Evolutionary conservation across 176 grass and related monocot species (phyloP).

Genomic region (Cenchrus fungigraminus): DNA sequence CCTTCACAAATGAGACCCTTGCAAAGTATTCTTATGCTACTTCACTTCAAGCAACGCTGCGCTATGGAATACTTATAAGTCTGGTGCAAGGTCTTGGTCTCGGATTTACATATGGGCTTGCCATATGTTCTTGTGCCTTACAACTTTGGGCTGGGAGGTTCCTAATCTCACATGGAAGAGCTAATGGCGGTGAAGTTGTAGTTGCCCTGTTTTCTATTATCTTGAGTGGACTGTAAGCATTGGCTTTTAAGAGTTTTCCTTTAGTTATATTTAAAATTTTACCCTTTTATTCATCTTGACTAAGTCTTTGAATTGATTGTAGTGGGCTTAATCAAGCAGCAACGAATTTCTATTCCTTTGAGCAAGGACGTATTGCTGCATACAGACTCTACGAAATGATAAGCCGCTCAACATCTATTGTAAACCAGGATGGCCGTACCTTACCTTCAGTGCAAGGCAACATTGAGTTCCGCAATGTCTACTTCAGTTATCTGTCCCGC

Average conservation of each 20-base stretch:
- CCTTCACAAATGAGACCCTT: constrained; percentile 93
- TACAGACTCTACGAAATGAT: constrained; percentile 99
- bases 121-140: constrained; percentile 98
- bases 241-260: constrained; percentile 9
- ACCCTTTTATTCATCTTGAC: constrained; percentile 31
- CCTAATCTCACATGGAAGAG: constrained; percentile 79
- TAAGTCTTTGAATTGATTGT: constrained; percentile 38
- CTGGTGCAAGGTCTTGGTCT: constrained; percentile 98
- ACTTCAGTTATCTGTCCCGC: constrained; percentile 97
- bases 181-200: constrained; percentile 92
- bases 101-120: constrained; percentile 98
- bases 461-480: constrained; percentile 99
- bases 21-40: constrained; percentile 99
- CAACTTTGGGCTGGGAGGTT: constrained; percentile 96
- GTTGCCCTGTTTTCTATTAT: constrained; percentile 89
- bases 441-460: constrained; percentile 84
- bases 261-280: constrained; percentile 36
- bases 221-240: constrained; percentile 92
- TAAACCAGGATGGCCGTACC: constrained; percentile 83
- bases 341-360: constrained; percentile 98
- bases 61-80: constrained; percentile 96
- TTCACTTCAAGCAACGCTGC: constrained; percentile 94
- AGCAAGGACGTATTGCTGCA: constrained; percentile 98
- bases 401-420: constrained; percentile 77
- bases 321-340: constrained; percentile 99